Evolutionary conservation across 2,329 filamentous ascomycete genomes (phyloP), one percentile per base, ranked within the genome.

Genomic region (Coniochaeta hoffmannii): DNA sequence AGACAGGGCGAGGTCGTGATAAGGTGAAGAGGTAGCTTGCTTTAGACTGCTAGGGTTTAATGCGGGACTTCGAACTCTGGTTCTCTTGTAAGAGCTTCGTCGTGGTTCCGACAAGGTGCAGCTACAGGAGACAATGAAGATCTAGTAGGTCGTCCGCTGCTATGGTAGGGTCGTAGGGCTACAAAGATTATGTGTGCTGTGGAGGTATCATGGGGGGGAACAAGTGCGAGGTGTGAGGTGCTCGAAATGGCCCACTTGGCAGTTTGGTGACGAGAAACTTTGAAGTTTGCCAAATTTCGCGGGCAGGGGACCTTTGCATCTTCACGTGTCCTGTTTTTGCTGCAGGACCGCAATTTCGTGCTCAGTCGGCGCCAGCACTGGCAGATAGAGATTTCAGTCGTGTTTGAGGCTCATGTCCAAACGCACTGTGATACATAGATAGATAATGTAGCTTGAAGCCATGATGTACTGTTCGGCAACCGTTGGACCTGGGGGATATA

Each of bases 241-340:
- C 57, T 50, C 53, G 26, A 28, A 28, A 22, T n/a, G 41, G 41
- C 41, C 41, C 41, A 46, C 41, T 57, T 50, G 52, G 52, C 50
- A 36, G 11, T 59, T 56, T 61, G 57, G 53, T 54, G 56, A 58
- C 26, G 49, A 50, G 54, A 55, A 51, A n/a, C 46, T 36, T 26
- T 36, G 44, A 38, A 54, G 50, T 22, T 53, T 44, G 56, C 55
- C 56, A 50, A 56, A 60, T 53, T 55, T 60, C 52, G n/a, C 51
- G 36, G 53, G 19, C 46, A 53, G 56, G 55, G 50, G 55, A 56
- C 55, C 56, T 32, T 46, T n/a, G 24, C 41, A 61, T 61, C 57
- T 61, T 46, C 41, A 46, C 41, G 41, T 46, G 41, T 28, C 41
- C 41, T 46, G 41, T 28, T 28, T 28, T n/a, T n/a, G 41, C 41